Conservation (phyloP, 163 green algal genomes). For the Scenedesmus sp. region DNA sequence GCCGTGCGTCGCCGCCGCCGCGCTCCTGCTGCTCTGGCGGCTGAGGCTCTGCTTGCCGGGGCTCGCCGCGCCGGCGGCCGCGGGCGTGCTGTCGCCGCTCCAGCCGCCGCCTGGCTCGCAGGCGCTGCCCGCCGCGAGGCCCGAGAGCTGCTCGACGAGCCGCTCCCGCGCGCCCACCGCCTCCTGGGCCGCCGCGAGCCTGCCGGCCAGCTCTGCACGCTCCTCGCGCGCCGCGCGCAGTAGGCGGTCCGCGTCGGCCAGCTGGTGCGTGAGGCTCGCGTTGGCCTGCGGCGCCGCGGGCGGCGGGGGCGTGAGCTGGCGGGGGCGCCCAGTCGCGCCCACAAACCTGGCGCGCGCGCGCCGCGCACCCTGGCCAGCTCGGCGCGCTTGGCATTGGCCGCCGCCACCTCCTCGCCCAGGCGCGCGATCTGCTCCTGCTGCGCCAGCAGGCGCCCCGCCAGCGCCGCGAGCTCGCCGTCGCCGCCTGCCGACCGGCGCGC, state of each 20-base stretch:
- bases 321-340: too few relatives aligned
- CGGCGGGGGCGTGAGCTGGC: not conserved
- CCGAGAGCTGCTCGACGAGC: conserved; percentile 36
- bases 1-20: conserved; percentile 7
- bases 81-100: too few relatives aligned
- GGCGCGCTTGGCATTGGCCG: conserved; percentile 25
- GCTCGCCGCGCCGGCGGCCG: too few relatives aligned
- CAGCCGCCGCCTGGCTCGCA: not conserved
- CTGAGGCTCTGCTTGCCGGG: conserved; percentile 1
- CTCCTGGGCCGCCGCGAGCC: conserved; percentile 20
- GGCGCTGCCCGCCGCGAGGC: not conserved
- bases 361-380: conserved; percentile 38
- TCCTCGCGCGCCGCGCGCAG: conserved; percentile 10
- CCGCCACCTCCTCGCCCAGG: not conserved
- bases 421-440: conserved; percentile 22
- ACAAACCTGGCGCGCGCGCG: too few relatives aligned
- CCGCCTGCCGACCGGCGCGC: not conserved
- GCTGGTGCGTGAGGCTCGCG: conserved; percentile 26
- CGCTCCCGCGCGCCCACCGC: not conserved
- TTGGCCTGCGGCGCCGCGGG: conserved; percentile 10
- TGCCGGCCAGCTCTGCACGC: not conserved
- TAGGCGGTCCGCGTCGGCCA: conserved; percentile 21
- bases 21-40: conserved; percentile 36
- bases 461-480: conserved; percentile 10
- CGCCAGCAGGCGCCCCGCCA: not conserved